phyloP scores from a whole-genome alignment of 345 rosid genomes.

The Raphanus raphanistrum region DNA sequence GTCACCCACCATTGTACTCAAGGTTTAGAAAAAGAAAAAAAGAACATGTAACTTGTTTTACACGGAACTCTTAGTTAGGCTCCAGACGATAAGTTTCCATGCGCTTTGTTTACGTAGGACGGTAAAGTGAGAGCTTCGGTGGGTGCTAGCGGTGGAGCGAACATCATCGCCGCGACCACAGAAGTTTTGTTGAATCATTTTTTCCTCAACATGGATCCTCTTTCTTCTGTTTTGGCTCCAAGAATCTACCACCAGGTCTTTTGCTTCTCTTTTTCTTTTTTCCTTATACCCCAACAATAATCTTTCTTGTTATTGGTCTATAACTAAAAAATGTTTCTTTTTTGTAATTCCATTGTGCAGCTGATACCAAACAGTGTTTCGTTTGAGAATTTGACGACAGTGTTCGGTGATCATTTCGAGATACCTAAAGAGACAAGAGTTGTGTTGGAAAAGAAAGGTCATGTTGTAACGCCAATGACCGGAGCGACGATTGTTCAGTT shows the following conservation, averaged over 20 bases:
- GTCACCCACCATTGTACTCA: constrained; percentile 57
- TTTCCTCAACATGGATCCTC: constrained; percentile 52
- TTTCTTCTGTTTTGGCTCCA: constrained; percentile 58
- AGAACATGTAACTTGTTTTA: background rate
- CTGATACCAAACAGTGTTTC: constrained; percentile 47
- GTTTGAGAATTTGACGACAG: constrained; percentile 64
- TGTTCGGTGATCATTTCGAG: constrained; percentile 49
- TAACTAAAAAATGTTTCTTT: background rate
- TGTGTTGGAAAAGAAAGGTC: constrained; percentile 50
- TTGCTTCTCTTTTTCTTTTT: background rate
- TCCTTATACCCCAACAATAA: background rate
- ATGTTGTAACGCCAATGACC: constrained; percentile 41
- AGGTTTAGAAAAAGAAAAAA: constrained; percentile 33
- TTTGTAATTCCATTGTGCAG: constrained; percentile 29
- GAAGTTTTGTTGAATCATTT: constrained; percentile 62
- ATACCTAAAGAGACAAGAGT: constrained; percentile 39
- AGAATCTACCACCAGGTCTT: constrained; percentile 64
- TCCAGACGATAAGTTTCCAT: background rate
- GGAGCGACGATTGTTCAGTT: constrained; percentile 56
- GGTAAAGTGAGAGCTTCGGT: constrained; percentile 52
- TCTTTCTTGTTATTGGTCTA: background rate
- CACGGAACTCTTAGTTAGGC: background rate
- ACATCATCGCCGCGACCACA: constrained; percentile 53
- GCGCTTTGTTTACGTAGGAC: constrained; percentile 36
- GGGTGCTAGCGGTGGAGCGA: constrained; percentile 69